Base-by-base conservation (phyloP, 2,329 filamentous ascomycete genomes). In the Sarocladium kiliense region DNA sequence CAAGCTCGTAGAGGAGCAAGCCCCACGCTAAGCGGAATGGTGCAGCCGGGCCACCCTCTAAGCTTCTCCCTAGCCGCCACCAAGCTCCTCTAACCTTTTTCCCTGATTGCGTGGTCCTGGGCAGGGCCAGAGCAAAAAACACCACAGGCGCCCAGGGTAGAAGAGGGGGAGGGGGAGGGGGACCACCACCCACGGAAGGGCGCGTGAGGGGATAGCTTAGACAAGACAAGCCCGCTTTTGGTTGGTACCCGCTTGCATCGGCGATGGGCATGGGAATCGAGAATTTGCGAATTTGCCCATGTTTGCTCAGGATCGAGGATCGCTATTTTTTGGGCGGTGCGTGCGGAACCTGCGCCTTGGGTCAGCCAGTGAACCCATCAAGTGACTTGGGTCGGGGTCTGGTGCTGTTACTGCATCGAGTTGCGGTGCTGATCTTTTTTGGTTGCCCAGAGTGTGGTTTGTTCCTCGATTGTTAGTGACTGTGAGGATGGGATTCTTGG, bases 201-300 rank as follows among this genome's bases (percentile, higher is more conserved):
- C 27, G 30, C n/a, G 25, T 11, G n/a, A 51, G 47, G 27, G 30
- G 30, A 16, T 16, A 3, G n/a, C 3, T 19, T 21, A 47, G 44
- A 47, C 44, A 47, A 47, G 39, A 23, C 36, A 39, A 44, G 25
- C 25, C 44, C 44, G 25, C 44, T 47, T 47, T 47, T 47, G 44
- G 44, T 47, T 47, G 44, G 44, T 51, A 4, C 32, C 34, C 34
- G 21, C 30, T 53, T 21, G 18, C 50, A 53, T 53, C 50, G 50
- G 50, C 10, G 32, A 27, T 41, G 50, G 16, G 32, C 19, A 53
- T 53, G 34, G 50, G 50, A 53, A 53, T 53, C 50, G 50, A 53
- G 50, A 53, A 53, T 9, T 41, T 51, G 19, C 6, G 19, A 53
- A 39, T 27, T 53, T 53, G 50, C 36, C 50, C 50, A 53, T 53